Evolutionary conservation across 257 asterid species (phyloP).

Genomic region (Solanum tarijense): DNA sequence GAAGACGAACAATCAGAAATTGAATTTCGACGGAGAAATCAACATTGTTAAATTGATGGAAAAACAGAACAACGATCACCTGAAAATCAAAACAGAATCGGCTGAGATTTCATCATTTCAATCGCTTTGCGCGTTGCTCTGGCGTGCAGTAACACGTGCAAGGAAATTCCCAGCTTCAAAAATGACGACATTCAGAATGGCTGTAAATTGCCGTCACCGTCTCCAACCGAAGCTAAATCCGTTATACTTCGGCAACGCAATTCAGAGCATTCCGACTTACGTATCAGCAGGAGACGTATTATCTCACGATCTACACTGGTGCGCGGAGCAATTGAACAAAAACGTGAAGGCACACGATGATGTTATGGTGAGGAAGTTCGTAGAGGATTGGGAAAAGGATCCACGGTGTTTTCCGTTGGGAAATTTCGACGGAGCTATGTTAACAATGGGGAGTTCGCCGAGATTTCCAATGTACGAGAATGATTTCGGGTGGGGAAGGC

Average conservation of each 20-base stretch:
- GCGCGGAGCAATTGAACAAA: slow-evolving; percentile 24
- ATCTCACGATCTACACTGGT: slow-evolving; percentile 20
- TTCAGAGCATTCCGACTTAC: slow-evolving; percentile 27
- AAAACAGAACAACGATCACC: slow-evolving; percentile 2
- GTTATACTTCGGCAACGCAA: slow-evolving; percentile 28
- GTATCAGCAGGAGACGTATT: slow-evolving; percentile 27
- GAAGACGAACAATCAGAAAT: neutral
- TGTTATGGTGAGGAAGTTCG: slow-evolving; percentile 13
- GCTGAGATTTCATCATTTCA: slow-evolving; percentile 27
- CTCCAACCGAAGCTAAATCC: slow-evolving; percentile 27
- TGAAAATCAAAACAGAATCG: neutral
- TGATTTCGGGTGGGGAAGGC: slow-evolving; percentile 41
- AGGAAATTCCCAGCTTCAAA: slow-evolving; percentile 11
- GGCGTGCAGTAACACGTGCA: slow-evolving; percentile 40
- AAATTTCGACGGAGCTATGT: slow-evolving; percentile 30
- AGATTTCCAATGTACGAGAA: slow-evolving; percentile 34
- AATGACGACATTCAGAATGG: slow-evolving; percentile 28
- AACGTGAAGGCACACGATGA: slow-evolving; percentile 14
- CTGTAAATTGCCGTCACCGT: slow-evolving; percentile 25
- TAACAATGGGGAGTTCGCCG: slow-evolving; percentile 34
- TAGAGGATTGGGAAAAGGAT: slow-evolving; percentile 23
- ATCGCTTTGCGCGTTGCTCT: slow-evolving; percentile 23
- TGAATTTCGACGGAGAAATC: neutral
- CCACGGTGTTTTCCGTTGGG: slow-evolving; percentile 30
- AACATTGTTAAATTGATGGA: slow-evolving; percentile 3